Evolutionary conservation across 345 rosid genomes (phyloP).

Genomic region (Eucalyptus sp.): DNA sequence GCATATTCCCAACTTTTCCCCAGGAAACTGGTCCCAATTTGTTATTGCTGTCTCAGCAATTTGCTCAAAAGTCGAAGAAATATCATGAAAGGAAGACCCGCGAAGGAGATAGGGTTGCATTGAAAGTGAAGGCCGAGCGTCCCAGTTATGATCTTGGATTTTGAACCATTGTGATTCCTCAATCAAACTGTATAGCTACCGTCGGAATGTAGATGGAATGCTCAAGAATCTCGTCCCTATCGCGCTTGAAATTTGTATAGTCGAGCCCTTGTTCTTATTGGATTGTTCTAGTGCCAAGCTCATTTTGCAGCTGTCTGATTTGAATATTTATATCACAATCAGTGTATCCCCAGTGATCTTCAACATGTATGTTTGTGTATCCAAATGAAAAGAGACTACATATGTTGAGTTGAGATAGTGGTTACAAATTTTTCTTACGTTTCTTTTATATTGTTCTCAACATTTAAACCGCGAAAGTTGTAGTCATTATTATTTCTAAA

Average conservation of each 20-base stretch:
- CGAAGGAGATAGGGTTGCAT: background rate
- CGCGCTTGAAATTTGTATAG: background rate
- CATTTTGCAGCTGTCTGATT: background rate
- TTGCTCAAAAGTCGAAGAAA: slow-evolving; percentile 50
- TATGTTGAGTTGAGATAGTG: background rate
- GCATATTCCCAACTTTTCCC: no score
- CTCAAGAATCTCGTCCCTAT: no score
- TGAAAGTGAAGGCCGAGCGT: slow-evolving; percentile 1
- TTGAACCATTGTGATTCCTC: background rate
- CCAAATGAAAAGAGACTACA: background rate
- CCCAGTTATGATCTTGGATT: slow-evolving; percentile 50
- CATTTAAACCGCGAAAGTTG: background rate
- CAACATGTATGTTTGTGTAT: no score
- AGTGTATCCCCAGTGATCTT: background rate
- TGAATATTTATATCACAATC: background rate
- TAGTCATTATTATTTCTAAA: background rate
- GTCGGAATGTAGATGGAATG: no score
- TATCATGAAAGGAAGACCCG: slow-evolving; percentile 7
- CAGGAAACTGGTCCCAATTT: background rate
- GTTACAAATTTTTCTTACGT: no score
- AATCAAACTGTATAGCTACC: background rate
- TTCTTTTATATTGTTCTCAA: no score
- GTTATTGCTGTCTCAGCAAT: background rate
- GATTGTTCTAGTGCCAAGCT: background rate
- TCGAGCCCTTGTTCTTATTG: background rate